phyloP scores from a whole-genome alignment of 2,329 filamentous ascomycete species.

The Westerdykella sp. region DNA sequence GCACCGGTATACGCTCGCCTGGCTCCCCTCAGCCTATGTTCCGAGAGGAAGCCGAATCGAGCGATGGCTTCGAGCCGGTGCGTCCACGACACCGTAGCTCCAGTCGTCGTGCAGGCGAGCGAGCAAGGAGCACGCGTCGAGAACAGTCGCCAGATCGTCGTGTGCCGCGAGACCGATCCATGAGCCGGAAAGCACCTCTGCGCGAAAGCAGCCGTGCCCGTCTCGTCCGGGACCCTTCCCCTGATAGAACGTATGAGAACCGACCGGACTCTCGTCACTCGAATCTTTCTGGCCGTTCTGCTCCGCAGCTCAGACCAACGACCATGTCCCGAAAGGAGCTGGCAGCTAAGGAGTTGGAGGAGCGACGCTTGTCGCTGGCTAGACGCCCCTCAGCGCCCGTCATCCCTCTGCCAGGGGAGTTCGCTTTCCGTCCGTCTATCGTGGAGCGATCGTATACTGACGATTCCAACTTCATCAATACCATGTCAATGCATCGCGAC shows the following conservation, averaged over 20 bases:
- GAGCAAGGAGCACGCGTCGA: conserved; percentile 37
- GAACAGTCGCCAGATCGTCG: conserved; percentile 44
- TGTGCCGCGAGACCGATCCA: conserved; percentile 30
- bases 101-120: conserved; percentile 45
- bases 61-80: conserved; percentile 57
- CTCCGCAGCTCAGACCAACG: conserved; percentile 17
- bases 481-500: conserved; percentile 31
- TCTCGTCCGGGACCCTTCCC: conserved; percentile 27
- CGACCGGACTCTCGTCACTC: conserved; percentile 21
- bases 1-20: conserved; percentile 61
- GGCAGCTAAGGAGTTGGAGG: conserved; percentile 75
- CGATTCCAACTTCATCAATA: conserved; percentile 38
- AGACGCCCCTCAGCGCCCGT: conserved; percentile 71
- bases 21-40: conserved; percentile 76
- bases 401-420: conserved; percentile 66
- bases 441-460: conserved; percentile 34
- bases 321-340: conserved; percentile 40
- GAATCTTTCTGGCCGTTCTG: conserved; percentile 27
- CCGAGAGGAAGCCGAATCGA: conserved; percentile 49
- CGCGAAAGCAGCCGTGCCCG: conserved; percentile 32
- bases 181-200: conserved; percentile 25
- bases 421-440: conserved; percentile 30
- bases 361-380: conserved; percentile 76
- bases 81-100: conserved; percentile 48
- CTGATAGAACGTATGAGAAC: conserved; percentile 8